Evolutionary conservation across 2,329 filamentous ascomycete species (phyloP).

Genomic region (Beauveria sp.): DNA sequence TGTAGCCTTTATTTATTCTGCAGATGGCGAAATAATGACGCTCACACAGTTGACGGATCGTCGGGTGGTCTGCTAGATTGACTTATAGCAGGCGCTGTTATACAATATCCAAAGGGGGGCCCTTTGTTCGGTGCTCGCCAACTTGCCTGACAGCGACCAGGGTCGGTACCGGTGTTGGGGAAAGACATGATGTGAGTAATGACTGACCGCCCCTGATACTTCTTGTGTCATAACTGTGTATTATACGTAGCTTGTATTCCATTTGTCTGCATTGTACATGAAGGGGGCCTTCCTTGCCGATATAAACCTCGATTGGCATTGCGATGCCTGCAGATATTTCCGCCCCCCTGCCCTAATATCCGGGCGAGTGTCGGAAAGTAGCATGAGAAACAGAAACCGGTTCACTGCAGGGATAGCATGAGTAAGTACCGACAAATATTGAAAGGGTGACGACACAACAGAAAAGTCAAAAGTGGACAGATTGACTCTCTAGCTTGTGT

Average conservation of each 20-base stretch:
- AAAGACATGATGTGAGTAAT: background rate
- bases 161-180: background rate
- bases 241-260: background rate
- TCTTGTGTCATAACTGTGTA: background rate
- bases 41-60: background rate
- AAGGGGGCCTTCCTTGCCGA: background rate
- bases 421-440: background rate
- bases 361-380: background rate
- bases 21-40: background rate
- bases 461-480: background rate
- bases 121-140: background rate
- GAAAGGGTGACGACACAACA: background rate
- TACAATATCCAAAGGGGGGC: background rate
- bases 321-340: background rate
- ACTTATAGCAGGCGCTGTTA: background rate
- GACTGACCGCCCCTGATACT: background rate
- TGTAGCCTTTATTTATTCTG: background rate
- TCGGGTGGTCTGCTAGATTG: slow-evolving; percentile 7
- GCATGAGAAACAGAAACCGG: background rate
- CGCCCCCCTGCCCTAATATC: slow-evolving; percentile 3
- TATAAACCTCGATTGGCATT: background rate
- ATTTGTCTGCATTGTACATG: background rate
- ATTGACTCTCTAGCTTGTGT: background rate
- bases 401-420: background rate
- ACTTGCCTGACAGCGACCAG: background rate